Conservation (phyloP, 2,329 filamentous ascomycete species). For the Trichoderma pleuroti region DNA sequence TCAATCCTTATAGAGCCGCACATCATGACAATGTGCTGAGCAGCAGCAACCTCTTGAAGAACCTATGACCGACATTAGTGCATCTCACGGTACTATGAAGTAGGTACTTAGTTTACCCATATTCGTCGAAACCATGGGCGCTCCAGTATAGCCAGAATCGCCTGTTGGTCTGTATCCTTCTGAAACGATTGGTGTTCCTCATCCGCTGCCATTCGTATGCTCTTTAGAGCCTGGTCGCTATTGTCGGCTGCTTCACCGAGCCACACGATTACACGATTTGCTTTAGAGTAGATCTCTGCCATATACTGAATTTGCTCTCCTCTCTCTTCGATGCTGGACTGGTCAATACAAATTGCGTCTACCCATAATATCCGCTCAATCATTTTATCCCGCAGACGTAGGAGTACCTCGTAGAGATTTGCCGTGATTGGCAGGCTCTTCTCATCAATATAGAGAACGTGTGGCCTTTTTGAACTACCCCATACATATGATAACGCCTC, state of each 20-base stretch:
- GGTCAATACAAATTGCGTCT: conserved; percentile 18
- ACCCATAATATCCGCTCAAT: conserved; percentile 16
- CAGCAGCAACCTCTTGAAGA: conserved; percentile 19
- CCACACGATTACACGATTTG: conserved; percentile 16
- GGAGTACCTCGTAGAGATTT: conserved; percentile 7
- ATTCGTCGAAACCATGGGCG: conserved; percentile 14
- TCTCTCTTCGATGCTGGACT: conserved; percentile 2
- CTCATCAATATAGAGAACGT: not conserved
- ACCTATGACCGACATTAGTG: not conserved
- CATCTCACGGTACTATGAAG: rapidly evolving
- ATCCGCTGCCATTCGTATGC: conserved; percentile 7
- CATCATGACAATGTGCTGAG: conserved; percentile 17
- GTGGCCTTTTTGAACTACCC: not conserved
- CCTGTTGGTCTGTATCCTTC: not conserved
- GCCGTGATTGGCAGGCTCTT: not conserved
- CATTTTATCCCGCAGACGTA: not conserved
- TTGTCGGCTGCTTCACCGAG: not conserved
- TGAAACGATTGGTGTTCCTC: not conserved
- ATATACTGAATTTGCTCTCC: conserved; percentile 7
- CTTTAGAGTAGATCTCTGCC: conserved; percentile 17
- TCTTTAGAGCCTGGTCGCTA: not conserved
- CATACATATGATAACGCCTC: conserved; percentile 16
- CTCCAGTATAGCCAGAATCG: not conserved
- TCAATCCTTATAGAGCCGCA: conserved; percentile 13
- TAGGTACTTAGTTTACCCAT: not conserved